Conservation (phyloP, 2,329 filamentous ascomycete genomes). For the Pezicula carpinea region DNA sequence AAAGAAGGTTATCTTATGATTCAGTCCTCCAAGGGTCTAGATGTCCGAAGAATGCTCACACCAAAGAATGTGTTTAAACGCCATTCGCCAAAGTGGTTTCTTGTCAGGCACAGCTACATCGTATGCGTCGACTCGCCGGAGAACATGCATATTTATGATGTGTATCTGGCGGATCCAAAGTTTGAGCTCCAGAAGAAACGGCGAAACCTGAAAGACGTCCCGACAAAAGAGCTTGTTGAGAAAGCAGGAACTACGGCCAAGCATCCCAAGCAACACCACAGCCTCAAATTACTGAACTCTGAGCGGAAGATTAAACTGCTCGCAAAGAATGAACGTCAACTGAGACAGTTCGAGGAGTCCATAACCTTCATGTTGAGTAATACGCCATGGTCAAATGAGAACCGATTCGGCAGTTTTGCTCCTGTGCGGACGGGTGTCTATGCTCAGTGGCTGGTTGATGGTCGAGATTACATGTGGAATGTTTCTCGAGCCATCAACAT, state of each 20-base stretch:
- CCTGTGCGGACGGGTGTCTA: constrained; percentile 83
- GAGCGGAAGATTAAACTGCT: constrained; percentile 90
- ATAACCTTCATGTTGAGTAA: constrained; percentile 79
- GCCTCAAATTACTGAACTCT: constrained; percentile 81
- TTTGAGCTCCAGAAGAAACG: constrained; percentile 79
- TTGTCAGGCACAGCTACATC: constrained; percentile 96
- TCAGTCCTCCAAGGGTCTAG: constrained; percentile 82
- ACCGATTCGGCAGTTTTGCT: constrained; percentile 90
- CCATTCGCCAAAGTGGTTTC: constrained; percentile 93
- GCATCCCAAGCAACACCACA: constrained; percentile 68
- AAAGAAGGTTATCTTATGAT: constrained; percentile 95
- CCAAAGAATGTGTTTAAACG: constrained; percentile 74
- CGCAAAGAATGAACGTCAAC: constrained; percentile 82
- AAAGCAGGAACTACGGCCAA: constrained; percentile 30
- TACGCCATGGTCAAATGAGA: constrained; percentile 76
- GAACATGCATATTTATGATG: constrained; percentile 98
- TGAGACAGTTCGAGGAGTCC: constrained; percentile 90
- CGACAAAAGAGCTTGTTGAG: constrained; percentile 55
- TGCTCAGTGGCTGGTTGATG: constrained; percentile 95
- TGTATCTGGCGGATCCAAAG: constrained; percentile 89
- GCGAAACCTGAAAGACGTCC: constrained; percentile 47
- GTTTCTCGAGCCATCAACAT: constrained; percentile 95
- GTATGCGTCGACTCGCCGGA: constrained; percentile 98
- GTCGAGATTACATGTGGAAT: constrained; percentile 99
- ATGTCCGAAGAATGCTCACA: constrained; percentile 76